Base-by-base conservation (phyloP, 345 rosid species). In the Salix exigua region DNA sequence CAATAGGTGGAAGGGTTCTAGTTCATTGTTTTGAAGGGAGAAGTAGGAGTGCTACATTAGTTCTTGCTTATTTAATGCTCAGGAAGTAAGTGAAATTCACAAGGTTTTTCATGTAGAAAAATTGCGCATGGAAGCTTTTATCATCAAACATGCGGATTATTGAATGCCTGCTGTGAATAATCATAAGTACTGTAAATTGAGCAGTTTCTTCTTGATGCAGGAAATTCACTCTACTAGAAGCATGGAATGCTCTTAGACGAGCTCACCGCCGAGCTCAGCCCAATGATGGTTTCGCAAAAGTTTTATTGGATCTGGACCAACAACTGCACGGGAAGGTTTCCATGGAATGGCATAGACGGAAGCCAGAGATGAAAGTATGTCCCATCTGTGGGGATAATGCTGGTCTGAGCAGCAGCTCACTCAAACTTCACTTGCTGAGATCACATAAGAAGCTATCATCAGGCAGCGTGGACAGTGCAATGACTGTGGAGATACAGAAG, bases 21-120 rank as follows among this genome's bases (percentile, higher is more conserved):
- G 97, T 96, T 79, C 99, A 96, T 82, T 96, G 99, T 88, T 96
- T 96, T 38, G 99, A 96, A 86, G 99, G 99, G 78, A 92, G 86
- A 80, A 96, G 99, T 85, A 91, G 98, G 87, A 96, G 99, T 80
- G 95, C 98, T 68, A 96, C 98, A 2, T 75, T 92, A 48, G 97
- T 96, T 72, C 76, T 94, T 7, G 97, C 98, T 17, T 90, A 92
- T 84, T 77, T 96, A 71, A 94, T 96, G 98, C 91, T 92, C 53
- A 84, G 94, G 69, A 94, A 92, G 99, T 96, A 87, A 89, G 98
- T 81, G 58, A 65, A 58, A 33, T 63, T 42, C 42, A 31, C 19
- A 4, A 38, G 18, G 1, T 44, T 42, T 37, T 44, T 58, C 63
- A 58, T 62, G 9, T 21, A 7, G n/a, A 42, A 50, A n/a, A 44